Evolutionary conservation across 768 basidiomycete species (phyloP).

Genomic region (Piloderma croceum): DNA sequence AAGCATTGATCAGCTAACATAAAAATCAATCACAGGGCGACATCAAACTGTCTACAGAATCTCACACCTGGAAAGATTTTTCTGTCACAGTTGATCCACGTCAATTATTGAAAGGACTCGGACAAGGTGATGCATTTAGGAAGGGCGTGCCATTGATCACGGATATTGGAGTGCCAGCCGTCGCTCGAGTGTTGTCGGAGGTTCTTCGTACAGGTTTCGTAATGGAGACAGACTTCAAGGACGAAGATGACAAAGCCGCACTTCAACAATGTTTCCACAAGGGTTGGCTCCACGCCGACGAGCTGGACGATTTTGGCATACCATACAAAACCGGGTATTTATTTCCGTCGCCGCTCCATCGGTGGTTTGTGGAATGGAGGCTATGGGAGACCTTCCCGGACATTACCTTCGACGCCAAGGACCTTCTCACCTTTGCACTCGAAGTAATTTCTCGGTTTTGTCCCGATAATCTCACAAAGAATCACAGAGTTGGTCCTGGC

Average conservation of each 20-base stretch:
- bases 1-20: no score
- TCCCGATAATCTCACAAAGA: slow-evolving; percentile 4
- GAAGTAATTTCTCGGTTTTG: slow-evolving; percentile 9
- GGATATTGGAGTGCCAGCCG: slow-evolving; percentile 3
- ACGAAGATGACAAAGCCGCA: slow-evolving; percentile 1
- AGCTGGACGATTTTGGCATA: no score
- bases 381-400: slow-evolving; percentile 4
- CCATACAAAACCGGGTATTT: slow-evolving; percentile 8
- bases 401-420: background rate
- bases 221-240: slow-evolving; percentile 1
- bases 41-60: no score
- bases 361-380: slow-evolving; percentile 14
- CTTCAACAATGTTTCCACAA: slow-evolving; percentile 9
- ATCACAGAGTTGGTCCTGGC: slow-evolving; percentile 7
- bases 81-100: slow-evolving; percentile 1
- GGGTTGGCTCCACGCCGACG: no score
- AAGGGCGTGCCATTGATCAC: slow-evolving; percentile 6
- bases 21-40: no score
- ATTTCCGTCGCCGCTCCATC: slow-evolving; percentile 13
- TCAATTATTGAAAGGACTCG: slow-evolving; percentile 3
- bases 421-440: slow-evolving; percentile 6
- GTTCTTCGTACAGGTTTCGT: slow-evolving; percentile 6
- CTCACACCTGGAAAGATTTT: slow-evolving; percentile 6
- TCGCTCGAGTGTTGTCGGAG: slow-evolving; percentile 8
- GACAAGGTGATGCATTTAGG: slow-evolving; percentile 2